Evolutionary conservation across 176 grass and related monocot genomes (phyloP).

Genomic region (Lolium multiflorum): DNA sequence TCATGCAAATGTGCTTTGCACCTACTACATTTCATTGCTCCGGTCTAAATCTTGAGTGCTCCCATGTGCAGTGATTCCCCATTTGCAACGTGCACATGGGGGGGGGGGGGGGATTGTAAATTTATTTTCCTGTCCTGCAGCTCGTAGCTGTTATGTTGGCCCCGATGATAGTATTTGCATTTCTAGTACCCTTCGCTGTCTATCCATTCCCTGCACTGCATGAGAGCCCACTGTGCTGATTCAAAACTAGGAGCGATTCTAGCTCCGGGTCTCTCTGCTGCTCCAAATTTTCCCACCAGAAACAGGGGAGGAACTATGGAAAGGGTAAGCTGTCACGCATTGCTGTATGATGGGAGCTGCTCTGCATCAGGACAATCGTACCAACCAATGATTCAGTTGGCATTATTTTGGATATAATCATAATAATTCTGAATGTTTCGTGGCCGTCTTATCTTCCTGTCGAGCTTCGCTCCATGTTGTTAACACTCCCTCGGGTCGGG

Average conservation of each 20-base stretch:
- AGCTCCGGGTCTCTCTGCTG: constrained; percentile 33
- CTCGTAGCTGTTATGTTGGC: constrained; percentile 45
- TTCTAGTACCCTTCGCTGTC: constrained; percentile 29
- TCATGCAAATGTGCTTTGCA: constrained; percentile 8
- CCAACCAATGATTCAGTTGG: neutral
- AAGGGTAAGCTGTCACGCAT: constrained; percentile 44
- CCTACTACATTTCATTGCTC: constrained; percentile 39
- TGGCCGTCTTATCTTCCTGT: constrained; percentile 28
- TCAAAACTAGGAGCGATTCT: constrained; percentile 42
- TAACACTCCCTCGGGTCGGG: neutral
- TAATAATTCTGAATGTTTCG: constrained; percentile 38
- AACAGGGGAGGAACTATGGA: constrained; percentile 21
- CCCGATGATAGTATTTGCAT: constrained; percentile 33
- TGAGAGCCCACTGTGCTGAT: constrained; percentile 37
- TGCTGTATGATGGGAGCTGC: constrained; percentile 37
- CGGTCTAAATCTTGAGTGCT: constrained; percentile 53
- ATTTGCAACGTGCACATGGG: constrained; percentile 63
- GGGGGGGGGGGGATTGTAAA: constrained; percentile 46
- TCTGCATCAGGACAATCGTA: constrained; percentile 16
- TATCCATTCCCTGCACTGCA: constrained; percentile 41
- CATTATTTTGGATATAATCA: constrained; percentile 39
- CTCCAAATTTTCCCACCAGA: constrained; percentile 49
- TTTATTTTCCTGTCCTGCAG: constrained; percentile 39
- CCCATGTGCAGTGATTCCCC: constrained; percentile 76
- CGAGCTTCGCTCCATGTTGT: neutral